Conservation (phyloP, 495 filamentous ascomycete genomes). For the Hypoxylon fragiforme region DNA sequence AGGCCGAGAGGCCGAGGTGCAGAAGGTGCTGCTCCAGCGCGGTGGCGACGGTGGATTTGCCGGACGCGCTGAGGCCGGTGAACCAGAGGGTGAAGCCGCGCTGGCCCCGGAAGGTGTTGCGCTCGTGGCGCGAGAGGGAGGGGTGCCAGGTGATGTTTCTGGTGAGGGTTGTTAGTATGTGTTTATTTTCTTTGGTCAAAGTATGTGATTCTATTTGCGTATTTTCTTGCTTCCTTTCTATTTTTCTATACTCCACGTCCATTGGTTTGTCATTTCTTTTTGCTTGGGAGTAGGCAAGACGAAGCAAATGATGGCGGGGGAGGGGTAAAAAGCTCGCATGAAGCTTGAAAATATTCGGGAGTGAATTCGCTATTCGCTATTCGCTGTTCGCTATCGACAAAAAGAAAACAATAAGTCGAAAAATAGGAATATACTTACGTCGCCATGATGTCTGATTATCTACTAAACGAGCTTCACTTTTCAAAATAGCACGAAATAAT, state of each 20-base stretch:
- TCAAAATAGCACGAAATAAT: too few species aligned
- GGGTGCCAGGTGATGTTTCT: constrained; percentile 99
- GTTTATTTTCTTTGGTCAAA: neutral
- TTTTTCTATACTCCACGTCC: neutral
- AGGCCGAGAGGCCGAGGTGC: constrained; percentile 77
- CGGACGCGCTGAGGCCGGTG: constrained; percentile 91
- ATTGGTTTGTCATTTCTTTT: neutral
- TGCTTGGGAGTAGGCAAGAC: neutral
- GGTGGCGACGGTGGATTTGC: constrained; percentile 94
- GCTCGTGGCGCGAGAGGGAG: constrained; percentile 82
- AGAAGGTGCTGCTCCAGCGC: constrained; percentile 95
- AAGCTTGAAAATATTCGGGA: neutral
- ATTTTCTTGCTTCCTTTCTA: neutral
- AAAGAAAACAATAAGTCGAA: neutral
- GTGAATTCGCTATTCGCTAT: too few species aligned
- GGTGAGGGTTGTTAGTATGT: constrained; percentile 9
- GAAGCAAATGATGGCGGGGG: constrained; percentile 22
- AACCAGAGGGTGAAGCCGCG: constrained; percentile 95
- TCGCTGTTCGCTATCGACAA: too few species aligned
- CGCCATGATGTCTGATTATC: neutral
- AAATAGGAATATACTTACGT: neutral
- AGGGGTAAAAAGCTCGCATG: constrained; percentile 15
- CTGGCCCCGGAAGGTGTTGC: constrained; percentile 77
- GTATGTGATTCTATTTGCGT: neutral
- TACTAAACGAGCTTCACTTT: too few species aligned